phyloP scores from a whole-genome alignment of 345 rosid genomes.

The Populus ilicifolia region DNA sequence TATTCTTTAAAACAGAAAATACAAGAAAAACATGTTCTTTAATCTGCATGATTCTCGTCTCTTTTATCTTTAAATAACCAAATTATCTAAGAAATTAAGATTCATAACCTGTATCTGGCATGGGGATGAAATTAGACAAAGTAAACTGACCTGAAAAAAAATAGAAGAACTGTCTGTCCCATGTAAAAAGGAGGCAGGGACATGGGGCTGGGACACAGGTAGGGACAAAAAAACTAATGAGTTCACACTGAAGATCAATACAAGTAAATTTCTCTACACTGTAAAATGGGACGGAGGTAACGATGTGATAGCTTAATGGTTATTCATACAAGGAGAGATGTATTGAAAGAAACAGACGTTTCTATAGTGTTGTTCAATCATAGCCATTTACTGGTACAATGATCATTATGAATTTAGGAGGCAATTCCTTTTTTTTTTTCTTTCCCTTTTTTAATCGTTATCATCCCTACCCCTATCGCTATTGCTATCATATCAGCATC shows the following conservation, averaged over 20 bases:
- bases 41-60: too few species aligned
- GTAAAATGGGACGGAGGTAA: background rate
- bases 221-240: background rate
- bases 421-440: background rate
- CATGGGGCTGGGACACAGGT: background rate
- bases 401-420: slow-evolving; percentile 9
- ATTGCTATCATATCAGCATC: background rate
- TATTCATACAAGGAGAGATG: background rate
- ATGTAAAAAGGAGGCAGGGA: background rate
- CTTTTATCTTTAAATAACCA: too few species aligned
- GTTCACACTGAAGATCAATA: background rate
- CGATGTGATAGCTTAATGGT: background rate
- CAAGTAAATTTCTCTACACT: background rate
- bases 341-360: background rate
- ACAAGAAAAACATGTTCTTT: too few species aligned
- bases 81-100: too few species aligned
- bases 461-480: slow-evolving; percentile 5
- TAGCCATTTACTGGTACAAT: background rate
- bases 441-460: background rate
- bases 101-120: too few species aligned
- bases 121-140: too few species aligned
- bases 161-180: too few species aligned
- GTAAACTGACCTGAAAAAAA: too few species aligned
- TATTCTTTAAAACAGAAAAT: too few species aligned
- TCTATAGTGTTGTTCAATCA: background rate